Base-by-base conservation (phyloP, 805 yeast species). In the Pichia ethanolica region DNA sequence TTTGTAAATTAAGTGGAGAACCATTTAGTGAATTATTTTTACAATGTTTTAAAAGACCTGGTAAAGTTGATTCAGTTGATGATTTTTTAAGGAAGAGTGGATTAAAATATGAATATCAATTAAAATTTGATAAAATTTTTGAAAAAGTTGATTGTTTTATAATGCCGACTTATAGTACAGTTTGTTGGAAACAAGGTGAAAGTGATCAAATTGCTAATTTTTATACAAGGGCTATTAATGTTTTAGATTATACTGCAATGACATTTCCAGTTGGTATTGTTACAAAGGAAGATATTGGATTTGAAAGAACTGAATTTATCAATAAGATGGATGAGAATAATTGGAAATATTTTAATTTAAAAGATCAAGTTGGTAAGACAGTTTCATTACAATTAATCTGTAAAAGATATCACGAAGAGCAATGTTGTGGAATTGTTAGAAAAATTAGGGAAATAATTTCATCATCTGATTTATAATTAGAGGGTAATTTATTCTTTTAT, bases 351-450 rank as follows among this genome's bases (percentile, higher is more conserved):
- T 79, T 79, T 63, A 75, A 72, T 47, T 64, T 70, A 41, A 66
- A 63, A 47, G 68, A 71, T 50, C 53, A 52, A 47, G 8, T 52
- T 11, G 78, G 77, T 4, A 78, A 77, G 57, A 83, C 86, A 0
- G 78, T 81, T 4, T 69, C 74, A 4, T 54, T 81, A 7, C 88
- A 82, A 59, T 53, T 82, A 27, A 72, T 79, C 14, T 74, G 82
- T 28, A 69, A 74, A 48, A 69, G 81, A 50, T 75, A 73, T 48
- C 75, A 80, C 52, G 88, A 82, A 57, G 88, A 82, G 57, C 75
- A 77, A 57, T 47, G 49, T 26, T 47, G 49, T 42, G 49, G 42
- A 28, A 35, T 47, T 37, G 49, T 47, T 13, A 41, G 42, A 12
- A 47, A 42, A 26, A 47, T 47, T 42, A 42, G 35, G 7, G 42